A percentile compares a stretch with the other conserved stretches of the same genome.
Evolutionary conservation across 805 yeast species (phyloP).

Genomic region (Lachancea sp.): DNA sequence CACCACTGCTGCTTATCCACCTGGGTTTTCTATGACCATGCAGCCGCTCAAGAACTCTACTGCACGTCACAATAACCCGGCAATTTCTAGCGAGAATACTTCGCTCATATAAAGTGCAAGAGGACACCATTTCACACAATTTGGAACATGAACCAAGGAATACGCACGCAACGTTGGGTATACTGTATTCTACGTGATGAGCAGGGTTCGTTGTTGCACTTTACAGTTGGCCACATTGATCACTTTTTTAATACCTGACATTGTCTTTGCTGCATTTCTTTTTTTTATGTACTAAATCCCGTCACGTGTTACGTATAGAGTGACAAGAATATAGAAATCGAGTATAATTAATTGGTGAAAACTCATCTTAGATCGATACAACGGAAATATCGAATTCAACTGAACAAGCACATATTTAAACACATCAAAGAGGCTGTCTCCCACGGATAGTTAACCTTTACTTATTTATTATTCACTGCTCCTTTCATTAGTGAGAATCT

Average conservation of each 20-base stretch:
- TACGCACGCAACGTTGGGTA: too few species aligned
- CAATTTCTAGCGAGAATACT: neutral
- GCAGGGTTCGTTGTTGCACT: too few species aligned
- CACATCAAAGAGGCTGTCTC: neutral
- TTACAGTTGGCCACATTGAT: too few species aligned
- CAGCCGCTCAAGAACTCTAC: slow-evolving; percentile 22
- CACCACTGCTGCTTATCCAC: slow-evolving; percentile 30
- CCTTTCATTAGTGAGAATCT: too few species aligned
- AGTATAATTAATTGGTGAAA: neutral
- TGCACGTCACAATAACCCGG: neutral
- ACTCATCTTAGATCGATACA: neutral
- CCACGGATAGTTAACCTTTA: too few species aligned
- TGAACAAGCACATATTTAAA: neutral
- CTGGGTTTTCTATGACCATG: slow-evolving; percentile 37
- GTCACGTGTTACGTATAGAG: too few species aligned
- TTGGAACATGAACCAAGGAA: too few species aligned
- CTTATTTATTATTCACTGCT: too few species aligned
- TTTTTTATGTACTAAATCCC: too few species aligned
- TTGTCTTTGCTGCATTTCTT: too few species aligned
- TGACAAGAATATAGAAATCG: neutral
- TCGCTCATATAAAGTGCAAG: neutral
- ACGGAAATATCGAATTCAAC: neutral
- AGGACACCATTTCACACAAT: too few species aligned
- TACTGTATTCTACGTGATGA: too few species aligned
- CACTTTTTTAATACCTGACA: neutral